phyloP scores from a whole-genome alignment of 2,329 filamentous ascomycete species.

The Cladorrhinum sp. region DNA sequence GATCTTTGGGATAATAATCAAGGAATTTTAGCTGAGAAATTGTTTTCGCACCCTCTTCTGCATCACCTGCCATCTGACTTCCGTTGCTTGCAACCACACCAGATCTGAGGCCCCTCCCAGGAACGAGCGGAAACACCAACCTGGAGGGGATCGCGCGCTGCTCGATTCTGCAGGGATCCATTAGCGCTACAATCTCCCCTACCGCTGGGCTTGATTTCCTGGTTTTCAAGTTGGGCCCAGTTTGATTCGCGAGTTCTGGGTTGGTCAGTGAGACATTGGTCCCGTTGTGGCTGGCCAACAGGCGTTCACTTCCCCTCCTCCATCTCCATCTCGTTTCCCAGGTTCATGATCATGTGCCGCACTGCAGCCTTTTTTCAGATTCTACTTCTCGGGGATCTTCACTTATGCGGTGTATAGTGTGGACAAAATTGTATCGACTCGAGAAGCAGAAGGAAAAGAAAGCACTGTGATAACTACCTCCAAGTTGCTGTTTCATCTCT shows the following conservation, averaged over 20 bases:
- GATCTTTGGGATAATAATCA: not conserved
- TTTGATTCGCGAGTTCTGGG: conserved; percentile 11
- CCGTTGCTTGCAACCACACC: not conserved
- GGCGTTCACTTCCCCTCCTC: not conserved
- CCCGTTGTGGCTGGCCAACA: not conserved
- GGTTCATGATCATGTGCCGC: conserved; percentile 1
- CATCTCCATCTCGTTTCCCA: not conserved
- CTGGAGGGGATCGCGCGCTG: not conserved
- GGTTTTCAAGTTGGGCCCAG: conserved; percentile 2
- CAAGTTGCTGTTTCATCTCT: conserved; percentile 16
- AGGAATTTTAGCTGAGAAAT: not conserved
- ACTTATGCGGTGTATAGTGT: too few species aligned
- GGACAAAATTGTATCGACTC: not conserved
- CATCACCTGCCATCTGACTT: not conserved
- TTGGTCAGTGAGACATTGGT: not conserved
- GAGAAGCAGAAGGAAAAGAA: not conserved
- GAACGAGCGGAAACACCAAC: too few species aligned
- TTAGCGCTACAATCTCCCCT: not conserved
- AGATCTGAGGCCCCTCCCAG: not conserved
- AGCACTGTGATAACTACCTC: not conserved
- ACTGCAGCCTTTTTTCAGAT: not conserved
- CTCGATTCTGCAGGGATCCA: not conserved
- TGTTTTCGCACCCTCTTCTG: not conserved
- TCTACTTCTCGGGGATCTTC: too few species aligned
- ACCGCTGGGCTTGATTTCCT: not conserved